Conservation (phyloP, 225 moss, liverwort and hornwort genomes). For the Antitrichia curtipendula region DNA sequence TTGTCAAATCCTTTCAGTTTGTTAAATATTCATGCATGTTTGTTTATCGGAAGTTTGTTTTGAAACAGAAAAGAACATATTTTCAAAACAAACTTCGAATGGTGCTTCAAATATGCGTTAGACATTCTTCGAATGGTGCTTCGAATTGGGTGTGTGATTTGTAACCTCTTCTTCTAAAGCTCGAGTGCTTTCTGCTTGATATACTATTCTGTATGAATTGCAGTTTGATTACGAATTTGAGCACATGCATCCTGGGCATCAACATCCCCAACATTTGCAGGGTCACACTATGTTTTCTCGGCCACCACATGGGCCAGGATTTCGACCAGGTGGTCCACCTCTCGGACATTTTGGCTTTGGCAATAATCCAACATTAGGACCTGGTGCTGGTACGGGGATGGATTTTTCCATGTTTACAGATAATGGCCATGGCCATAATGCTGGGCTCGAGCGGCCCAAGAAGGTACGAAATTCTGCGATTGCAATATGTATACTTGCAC, state of each 20-base stretch:
- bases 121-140: background rate
- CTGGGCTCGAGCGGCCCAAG: constrained; percentile 78
- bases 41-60: background rate
- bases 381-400: constrained; percentile 62
- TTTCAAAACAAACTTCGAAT: constrained; percentile 4
- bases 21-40: background rate
- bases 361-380: constrained; percentile 47
- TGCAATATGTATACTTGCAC: background rate
- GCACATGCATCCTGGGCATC: constrained; percentile 75
- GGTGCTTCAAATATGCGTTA: background rate
- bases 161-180: background rate
- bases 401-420: constrained; percentile 71
- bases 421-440: constrained; percentile 70
- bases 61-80: background rate
- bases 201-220: constrained; percentile 18
- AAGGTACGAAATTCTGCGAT: constrained; percentile 44
- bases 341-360: constrained; percentile 78
- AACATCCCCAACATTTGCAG: constrained; percentile 79
- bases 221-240: constrained; percentile 86
- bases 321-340: constrained; percentile 67
- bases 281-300: constrained; percentile 73
- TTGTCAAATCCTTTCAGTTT: background rate
- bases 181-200: constrained; percentile 14
- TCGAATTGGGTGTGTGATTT: constrained; percentile 6
- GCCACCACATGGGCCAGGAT: constrained; percentile 74